Percentiles rank a stretch among this genome's conserved stretches.
These are phyloP conservation scores for Lolium rigidum DNA, from an alignment of 176 grass and related monocot genomes.

Conservation along the genomic window DNA sequence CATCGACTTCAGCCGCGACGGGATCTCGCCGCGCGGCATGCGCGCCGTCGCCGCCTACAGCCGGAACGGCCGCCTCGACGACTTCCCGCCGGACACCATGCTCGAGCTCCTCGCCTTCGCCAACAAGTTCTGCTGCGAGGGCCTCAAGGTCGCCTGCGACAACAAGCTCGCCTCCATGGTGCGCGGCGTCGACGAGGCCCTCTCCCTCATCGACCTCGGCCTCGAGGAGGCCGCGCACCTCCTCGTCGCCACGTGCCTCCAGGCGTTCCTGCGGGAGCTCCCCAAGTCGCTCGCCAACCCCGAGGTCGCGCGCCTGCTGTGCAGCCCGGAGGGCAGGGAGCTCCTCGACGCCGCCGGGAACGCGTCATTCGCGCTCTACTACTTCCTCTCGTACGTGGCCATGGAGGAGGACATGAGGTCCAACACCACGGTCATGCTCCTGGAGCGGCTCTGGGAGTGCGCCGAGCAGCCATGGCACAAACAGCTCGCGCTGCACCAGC, in stretches of 20 bases:
- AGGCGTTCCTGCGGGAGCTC: conserved; percentile 96
- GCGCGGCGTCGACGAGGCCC: conserved; percentile 59
- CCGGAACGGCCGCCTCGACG: conserved; percentile 57
- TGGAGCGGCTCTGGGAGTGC: conserved; percentile 77
- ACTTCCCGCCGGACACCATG: conserved; percentile 62
- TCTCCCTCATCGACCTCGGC: conserved; percentile 73
- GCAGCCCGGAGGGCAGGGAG: conserved; percentile 78
- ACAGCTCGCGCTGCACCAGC: conserved; percentile 77
- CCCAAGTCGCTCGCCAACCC: conserved; percentile 71
- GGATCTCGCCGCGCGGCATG: conserved; percentile 75
- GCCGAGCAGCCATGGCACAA: conserved; percentile 73
- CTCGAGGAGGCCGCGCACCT: conserved; percentile 80
- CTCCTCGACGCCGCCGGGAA: conserved; percentile 67
- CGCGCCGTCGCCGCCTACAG: conserved; percentile 73
- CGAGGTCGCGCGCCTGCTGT: conserved; percentile 69
- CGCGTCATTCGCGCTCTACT: conserved; percentile 81
- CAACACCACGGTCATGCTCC: conserved; percentile 82
- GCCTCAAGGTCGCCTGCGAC: conserved; percentile 80
- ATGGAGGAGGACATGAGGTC: conserved; percentile 92
- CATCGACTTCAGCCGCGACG: conserved; percentile 82
- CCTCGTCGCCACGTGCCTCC: conserved; percentile 82
- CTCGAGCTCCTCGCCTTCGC: conserved; percentile 81
- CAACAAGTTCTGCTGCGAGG: conserved; percentile 95
- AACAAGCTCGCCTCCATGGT: conserved; percentile 72
- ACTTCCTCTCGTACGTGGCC: conserved; percentile 83